A percentile compares a stretch with the other conserved stretches of the same genome.
Evolutionary conservation across 495 filamentous ascomycete species (phyloP).

Genomic region (Penicillium lagena): DNA sequence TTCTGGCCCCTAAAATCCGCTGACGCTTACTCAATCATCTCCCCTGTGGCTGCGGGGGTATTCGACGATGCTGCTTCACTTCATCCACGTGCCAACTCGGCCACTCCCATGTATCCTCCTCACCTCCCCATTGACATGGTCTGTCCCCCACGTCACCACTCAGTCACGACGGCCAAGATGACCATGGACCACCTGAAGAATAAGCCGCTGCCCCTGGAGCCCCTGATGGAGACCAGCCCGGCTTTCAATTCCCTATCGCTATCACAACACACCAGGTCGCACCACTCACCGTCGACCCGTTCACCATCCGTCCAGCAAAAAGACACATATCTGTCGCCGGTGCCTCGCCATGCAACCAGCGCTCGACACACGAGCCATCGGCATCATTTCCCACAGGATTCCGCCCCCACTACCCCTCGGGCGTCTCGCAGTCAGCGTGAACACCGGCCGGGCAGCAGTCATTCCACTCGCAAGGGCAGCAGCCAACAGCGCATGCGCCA

Average conservation of each 20-base stretch:
- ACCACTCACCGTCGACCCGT: no score
- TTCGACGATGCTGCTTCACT: constrained; percentile 29
- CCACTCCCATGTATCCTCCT: not conserved
- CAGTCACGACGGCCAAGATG: constrained; percentile 5
- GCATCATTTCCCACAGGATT: no score
- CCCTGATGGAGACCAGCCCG: constrained; percentile 25
- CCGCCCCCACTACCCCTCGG: no score
- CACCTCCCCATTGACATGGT: not conserved
- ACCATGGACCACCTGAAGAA: constrained; percentile 27
- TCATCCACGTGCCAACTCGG: not conserved
- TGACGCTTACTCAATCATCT: constrained; percentile 30
- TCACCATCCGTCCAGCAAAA: not conserved
- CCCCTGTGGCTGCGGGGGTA: constrained; percentile 32
- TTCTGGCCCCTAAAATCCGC: constrained; percentile 8
- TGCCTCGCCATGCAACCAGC: no score
- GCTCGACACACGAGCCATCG: no score
- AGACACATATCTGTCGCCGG: not conserved
- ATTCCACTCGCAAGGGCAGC: no score
- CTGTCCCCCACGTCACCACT: not conserved
- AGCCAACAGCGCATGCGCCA: constrained; percentile 6
- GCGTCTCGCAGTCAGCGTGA: no score
- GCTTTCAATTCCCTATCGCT: no score
- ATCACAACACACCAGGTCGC: no score
- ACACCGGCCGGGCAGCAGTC: no score
- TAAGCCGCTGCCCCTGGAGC: constrained; percentile 44